A percentile compares a stretch with the other conserved stretches of the same genome.
phyloP scores from a whole-genome alignment of 139 green algal genomes.

The Closterium sp. region DNA sequence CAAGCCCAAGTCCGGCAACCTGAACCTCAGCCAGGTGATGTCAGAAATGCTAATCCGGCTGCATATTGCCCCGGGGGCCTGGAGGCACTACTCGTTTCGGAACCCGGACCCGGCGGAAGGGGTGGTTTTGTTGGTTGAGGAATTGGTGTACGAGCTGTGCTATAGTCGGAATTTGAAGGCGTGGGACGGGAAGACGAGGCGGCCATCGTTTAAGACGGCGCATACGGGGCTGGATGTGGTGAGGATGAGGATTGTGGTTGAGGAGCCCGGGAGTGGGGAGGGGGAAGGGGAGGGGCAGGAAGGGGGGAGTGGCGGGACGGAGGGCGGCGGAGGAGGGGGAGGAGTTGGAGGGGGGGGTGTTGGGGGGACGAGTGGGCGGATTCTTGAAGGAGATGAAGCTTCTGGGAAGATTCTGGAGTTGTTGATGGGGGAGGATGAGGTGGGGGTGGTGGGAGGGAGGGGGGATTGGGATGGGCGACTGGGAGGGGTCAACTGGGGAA shows the following conservation, averaged over 20 bases:
- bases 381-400: background rate
- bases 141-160: conserved; percentile 41
- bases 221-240: conserved; percentile 21
- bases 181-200: conserved; percentile 22
- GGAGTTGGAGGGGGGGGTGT: background rate
- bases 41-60: conserved; percentile 38
- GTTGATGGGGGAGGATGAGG: background rate
- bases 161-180: conserved; percentile 33
- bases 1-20: conserved; percentile 32
- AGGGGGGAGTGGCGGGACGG: background rate
- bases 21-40: conserved; percentile 32
- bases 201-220: conserved; percentile 12
- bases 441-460: background rate
- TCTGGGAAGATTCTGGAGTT: background rate
- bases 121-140: conserved; percentile 17
- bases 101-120: conserved; percentile 29
- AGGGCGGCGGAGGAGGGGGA: background rate
- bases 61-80: conserved; percentile 1
- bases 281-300: background rate
- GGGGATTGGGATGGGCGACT: background rate
- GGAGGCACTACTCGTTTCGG: background rate
- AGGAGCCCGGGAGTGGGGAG: background rate
- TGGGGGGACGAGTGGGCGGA: background rate
- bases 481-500: background rate
- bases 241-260: background rate